Conservation (phyloP, 139 green algal species). For the Limnomonas spitsbergensis region DNA sequence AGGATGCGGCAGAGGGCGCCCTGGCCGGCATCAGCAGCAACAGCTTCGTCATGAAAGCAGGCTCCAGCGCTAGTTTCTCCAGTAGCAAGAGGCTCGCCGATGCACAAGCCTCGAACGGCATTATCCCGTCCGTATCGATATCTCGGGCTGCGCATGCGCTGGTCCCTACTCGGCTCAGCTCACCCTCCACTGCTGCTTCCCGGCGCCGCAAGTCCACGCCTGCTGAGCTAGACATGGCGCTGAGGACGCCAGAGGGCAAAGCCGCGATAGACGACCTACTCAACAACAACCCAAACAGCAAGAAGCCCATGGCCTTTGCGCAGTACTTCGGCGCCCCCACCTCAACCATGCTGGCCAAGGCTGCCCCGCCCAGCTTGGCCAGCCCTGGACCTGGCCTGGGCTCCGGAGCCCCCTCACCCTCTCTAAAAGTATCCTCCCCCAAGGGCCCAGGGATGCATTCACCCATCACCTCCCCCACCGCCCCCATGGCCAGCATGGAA, state of each 20-base stretch:
- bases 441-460: too few relatives aligned
- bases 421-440: too few relatives aligned
- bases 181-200: too few relatives aligned
- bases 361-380: neutral
- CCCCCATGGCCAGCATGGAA: neutral
- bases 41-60: neutral
- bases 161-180: neutral
- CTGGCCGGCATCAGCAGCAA: too few relatives aligned
- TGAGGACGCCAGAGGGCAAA: constrained; percentile 33
- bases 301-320: constrained; percentile 45
- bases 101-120: neutral
- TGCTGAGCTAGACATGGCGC: constrained; percentile 41
- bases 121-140: neutral
- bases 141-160: neutral
- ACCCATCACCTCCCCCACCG: neutral
- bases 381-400: too few relatives aligned
- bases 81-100: neutral
- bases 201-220: constrained; percentile 39
- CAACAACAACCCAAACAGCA: constrained; percentile 9
- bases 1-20: neutral
- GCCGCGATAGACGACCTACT: constrained; percentile 40
- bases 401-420: too few relatives aligned
- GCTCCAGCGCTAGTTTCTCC: neutral
- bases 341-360: neutral
- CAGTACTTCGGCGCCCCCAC: constrained; percentile 43